Conservation (phyloP, 208 protist genomes). For the Crithidia expoeki region DNA sequence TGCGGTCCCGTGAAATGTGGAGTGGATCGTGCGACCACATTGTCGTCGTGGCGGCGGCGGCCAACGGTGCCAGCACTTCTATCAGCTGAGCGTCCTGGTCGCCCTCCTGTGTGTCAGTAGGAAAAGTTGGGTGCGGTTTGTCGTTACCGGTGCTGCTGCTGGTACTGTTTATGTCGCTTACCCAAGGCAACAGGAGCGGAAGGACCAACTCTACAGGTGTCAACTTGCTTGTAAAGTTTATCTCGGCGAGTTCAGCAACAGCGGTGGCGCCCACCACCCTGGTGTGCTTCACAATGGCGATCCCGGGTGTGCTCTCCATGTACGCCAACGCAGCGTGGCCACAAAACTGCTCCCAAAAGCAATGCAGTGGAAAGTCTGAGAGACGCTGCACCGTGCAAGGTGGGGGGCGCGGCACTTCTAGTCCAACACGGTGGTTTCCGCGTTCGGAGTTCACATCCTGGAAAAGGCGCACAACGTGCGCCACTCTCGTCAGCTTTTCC, state of each 20-base stretch:
- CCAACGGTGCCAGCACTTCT: constrained; percentile 15
- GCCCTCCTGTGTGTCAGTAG: background rate
- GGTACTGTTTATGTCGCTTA: background rate
- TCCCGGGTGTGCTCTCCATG: background rate
- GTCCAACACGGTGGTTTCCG: background rate
- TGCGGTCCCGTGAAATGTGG: no score
- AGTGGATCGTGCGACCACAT: background rate
- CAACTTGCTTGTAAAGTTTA: background rate
- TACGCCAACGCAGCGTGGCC: constrained; percentile 16
- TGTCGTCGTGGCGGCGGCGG: background rate
- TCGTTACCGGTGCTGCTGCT: no score
- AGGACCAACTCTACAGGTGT: background rate
- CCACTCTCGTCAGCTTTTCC: constrained; percentile 20
- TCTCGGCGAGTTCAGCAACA: background rate
- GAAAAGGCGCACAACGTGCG: constrained; percentile 9
- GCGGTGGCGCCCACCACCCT: background rate
- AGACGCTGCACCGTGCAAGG: background rate
- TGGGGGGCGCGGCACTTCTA: background rate
- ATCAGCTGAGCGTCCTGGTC: background rate
- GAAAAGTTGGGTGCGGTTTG: no score
- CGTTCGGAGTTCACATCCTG: background rate
- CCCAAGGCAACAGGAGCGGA: background rate
- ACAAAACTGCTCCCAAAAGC: constrained; percentile 29
- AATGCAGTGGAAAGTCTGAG: background rate
- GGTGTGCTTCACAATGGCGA: constrained; percentile 12